Evolutionary conservation across 2,329 filamentous ascomycete genomes (phyloP), one percentile per base, ranked within the genome.

Genomic region (Escovopsis weberi): DNA sequence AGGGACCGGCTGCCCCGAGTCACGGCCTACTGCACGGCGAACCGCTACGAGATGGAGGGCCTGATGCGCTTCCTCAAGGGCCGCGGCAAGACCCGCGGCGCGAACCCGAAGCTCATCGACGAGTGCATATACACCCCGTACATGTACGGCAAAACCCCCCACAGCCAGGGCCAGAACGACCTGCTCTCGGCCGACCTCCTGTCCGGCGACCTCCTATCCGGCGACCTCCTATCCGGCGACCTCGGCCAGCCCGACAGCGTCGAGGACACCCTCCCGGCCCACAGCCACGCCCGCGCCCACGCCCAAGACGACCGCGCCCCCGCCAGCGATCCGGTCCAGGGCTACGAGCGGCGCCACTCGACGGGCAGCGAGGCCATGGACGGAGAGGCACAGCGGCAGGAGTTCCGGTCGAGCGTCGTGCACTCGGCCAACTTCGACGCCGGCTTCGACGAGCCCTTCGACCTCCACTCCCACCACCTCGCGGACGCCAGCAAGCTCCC

Each of bases 61-160:
- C 66, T 96, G 47, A 85, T 94, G 75, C 80, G 82, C 37, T 98
- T 89, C 56, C 66, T 98, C 48, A 98, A 98, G 60, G 85, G 86
- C 28, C 75, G 85, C 45, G 74, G 76, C 38, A 85, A 84, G 60
- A 75, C 76, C 30, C 76, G 85, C 53, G 85, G 85, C 15, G 78
- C 88, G 12, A 83, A 79, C 46, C 89, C 91, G 1, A 96, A 95
- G 62, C 66, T 91, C 45, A 95, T 95, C 53, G 91, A 98, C 59
- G 91, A 98, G 62, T 98, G 91, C 61, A 86, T 98, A 52, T 98
- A 98, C 63, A 86, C 89, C 10, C 86, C 89, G 0, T 98, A 94
- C 61, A 81, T 78, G 54, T 95, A 95, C 59, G 69, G 70, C 36
- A 71, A 75, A 43, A 46, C 57, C 33, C 52, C 50, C 44, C 30